Evolutionary conservation across 768 basidiomycete genomes (phyloP), one percentile per base, ranked within the genome.

Genomic region (Rhodotorula paludigena): DNA sequence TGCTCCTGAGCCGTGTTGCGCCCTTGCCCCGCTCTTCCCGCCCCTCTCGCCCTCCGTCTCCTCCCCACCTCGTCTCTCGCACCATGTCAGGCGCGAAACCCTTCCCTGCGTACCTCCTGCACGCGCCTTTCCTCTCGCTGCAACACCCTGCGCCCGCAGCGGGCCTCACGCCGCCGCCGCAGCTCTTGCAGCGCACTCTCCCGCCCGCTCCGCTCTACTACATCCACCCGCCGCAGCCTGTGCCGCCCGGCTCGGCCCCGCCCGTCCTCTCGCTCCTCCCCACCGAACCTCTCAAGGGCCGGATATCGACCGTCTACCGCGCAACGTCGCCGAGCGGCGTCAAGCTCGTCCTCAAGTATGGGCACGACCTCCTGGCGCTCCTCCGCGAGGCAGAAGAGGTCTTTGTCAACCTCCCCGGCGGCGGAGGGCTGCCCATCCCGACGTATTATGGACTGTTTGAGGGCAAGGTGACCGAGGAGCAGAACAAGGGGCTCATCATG

Each of bases 161-260:
- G n/a, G 23, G 23, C 2, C 30, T 32, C 1, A 15, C 41, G 33
- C 32, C 57, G 8, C 28, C 61, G 1, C 21, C 33, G 1, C 41
- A 44, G 44, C 62, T 68, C 23, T 32, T 68, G 1, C 67, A 68
- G n/a, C 67, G 67, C 20, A 63, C 61, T 2, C 67, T 68, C 15
- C 67, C 67, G 2, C 67, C 67, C 14, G 55, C 62, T 1, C 67
- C 67, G 0, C 62, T 68, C 30, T 63, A 64, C 57, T 68, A 63
- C 58, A 41, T 56, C n/a, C 45, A 60, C 18, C 30, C 62, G 1
- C 45, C 67, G 10, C 36, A 57, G 5, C 49, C 36, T 0, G 21
- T 11, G 5, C n/a, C 30, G 5, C 67, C 67, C 23, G 53, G 57
- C 20, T 20, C 57, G 1, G 32, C 32, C 5, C 61, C 67, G 2